Conservation (phyloP, 139 green algal species). For the Asterochloris erici region DNA sequence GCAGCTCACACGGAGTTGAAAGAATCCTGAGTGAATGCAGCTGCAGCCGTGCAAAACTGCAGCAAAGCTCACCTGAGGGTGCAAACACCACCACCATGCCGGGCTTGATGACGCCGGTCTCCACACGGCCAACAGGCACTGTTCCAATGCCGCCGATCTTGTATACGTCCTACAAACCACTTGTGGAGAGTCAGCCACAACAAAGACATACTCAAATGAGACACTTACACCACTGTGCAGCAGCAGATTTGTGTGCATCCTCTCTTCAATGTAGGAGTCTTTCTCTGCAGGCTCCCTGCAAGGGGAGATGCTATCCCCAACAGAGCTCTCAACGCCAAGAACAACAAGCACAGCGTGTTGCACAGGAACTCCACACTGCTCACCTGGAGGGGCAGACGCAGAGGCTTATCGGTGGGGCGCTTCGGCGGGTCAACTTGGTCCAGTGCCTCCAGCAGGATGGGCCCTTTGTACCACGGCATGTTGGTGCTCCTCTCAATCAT, state of each 20-base stretch:
- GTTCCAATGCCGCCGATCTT: slow-evolving; percentile 99
- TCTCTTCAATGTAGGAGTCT: no score
- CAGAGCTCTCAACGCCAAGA: neutral
- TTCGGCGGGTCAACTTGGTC: slow-evolving; percentile 85
- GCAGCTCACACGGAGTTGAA: no score
- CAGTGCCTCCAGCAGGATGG: slow-evolving; percentile 86
- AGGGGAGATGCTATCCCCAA: no score
- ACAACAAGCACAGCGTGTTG: neutral
- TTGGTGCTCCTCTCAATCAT: slow-evolving; percentile 94
- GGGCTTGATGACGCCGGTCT: slow-evolving; percentile 93
- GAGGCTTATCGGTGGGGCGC: slow-evolving; percentile 76
- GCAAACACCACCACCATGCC: slow-evolving; percentile 43
- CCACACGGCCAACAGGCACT: slow-evolving; percentile 96
- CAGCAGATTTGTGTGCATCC: no score
- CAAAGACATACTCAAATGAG: no score
- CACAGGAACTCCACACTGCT: neutral
- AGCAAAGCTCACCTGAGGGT: slow-evolving; percentile 15
- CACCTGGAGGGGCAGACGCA: slow-evolving; percentile 86
- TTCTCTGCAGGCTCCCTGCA: no score
- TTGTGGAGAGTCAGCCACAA: neutral
- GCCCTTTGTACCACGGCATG: slow-evolving; percentile 92
- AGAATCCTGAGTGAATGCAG: no score
- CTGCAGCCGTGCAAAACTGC: no score
- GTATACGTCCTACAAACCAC: slow-evolving; percentile 75
- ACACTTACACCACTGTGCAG: no score